A percentile compares a stretch with the other conserved stretches of the same genome.
Conservation (phyloP, 73 alveolate genomes). For the Paraurostyla sp. region DNA sequence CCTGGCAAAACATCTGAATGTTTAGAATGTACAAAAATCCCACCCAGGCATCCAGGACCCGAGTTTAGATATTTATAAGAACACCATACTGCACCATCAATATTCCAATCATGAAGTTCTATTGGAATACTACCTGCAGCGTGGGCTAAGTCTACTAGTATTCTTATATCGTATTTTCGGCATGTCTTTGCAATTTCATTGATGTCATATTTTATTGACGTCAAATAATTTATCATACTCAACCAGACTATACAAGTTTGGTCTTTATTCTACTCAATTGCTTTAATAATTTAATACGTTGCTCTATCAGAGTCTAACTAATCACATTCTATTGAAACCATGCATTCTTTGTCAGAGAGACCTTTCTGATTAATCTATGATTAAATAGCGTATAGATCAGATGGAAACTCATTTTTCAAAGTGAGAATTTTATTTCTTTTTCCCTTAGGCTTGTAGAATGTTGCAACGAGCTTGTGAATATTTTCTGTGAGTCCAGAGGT, state of each 20-base stretch:
- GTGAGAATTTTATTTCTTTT: slow-evolving; percentile 37
- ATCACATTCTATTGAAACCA: slow-evolving; percentile 15
- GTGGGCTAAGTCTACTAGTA: slow-evolving; percentile 75
- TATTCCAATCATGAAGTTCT: slow-evolving; percentile 73
- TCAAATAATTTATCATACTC: slow-evolving; percentile 26
- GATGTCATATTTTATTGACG: slow-evolving; percentile 1
- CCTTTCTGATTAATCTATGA: slow-evolving; percentile 17
- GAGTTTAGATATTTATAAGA: slow-evolving; percentile 74
- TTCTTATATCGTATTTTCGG: neutral
- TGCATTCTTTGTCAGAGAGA: neutral
- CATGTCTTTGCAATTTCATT: slow-evolving; percentile 41
- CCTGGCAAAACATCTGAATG: slow-evolving; percentile 58
- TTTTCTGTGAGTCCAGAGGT: slow-evolving; percentile 33
- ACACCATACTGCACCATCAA: slow-evolving; percentile 79
- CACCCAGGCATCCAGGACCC: slow-evolving; percentile 78
- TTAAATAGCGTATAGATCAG: slow-evolving; percentile 49
- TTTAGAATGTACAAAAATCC: slow-evolving; percentile 71
- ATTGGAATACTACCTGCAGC: slow-evolving; percentile 70
- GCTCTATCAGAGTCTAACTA: slow-evolving; percentile 2
- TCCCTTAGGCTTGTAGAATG: slow-evolving; percentile 47
- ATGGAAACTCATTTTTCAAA: slow-evolving; percentile 21
- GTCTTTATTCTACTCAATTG: slow-evolving; percentile 24
- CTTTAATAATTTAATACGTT: neutral
- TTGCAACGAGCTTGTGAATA: slow-evolving; percentile 35
- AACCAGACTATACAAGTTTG: slow-evolving; percentile 5